These are phyloP conservation scores for Zopfochytrium polystomum DNA, from an alignment of 371 early-diverging fungal species.

Conservation along the genomic window DNA sequence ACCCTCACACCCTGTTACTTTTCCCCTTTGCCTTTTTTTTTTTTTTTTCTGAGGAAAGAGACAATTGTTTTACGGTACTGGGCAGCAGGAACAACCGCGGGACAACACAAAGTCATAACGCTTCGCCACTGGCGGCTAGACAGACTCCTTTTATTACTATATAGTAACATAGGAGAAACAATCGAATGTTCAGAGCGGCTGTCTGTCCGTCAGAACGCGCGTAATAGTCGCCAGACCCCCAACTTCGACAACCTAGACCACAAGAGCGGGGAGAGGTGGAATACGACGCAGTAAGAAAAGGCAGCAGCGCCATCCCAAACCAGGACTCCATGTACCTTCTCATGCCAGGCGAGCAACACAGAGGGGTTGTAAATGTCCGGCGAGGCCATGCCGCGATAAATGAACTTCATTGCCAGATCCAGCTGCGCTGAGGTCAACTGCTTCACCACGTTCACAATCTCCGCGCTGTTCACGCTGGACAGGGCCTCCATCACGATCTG, in stretches of 20 bases:
- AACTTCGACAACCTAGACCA: slow-evolving; percentile 68
- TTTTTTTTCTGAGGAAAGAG: no score
- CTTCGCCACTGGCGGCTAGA: no score
- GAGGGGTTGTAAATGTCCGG: slow-evolving; percentile 83
- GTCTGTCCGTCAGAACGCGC: slow-evolving; percentile 83
- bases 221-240: slow-evolving; percentile 85
- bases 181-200: slow-evolving; percentile 55
- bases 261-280: slow-evolving; percentile 1
- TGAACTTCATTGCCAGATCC: slow-evolving; percentile 84
- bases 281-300: neutral
- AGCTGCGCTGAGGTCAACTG: slow-evolving; percentile 59
- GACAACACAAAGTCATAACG: no score
- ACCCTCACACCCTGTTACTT: no score
- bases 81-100: no score
- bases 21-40: no score
- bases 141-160: no score
- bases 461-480: slow-evolving; percentile 62
- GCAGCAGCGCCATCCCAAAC: neutral
- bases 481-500: slow-evolving; percentile 78
- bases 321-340: slow-evolving; percentile 60
- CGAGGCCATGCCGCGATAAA: slow-evolving; percentile 83
- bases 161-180: no score
- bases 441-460: slow-evolving; percentile 63
- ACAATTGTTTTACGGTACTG: no score
- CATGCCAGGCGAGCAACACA: slow-evolving; percentile 85